These are phyloP conservation scores for Blastobotrys apis DNA, from an alignment of 1,139 yeast species.

Conservation along the genomic window DNA sequence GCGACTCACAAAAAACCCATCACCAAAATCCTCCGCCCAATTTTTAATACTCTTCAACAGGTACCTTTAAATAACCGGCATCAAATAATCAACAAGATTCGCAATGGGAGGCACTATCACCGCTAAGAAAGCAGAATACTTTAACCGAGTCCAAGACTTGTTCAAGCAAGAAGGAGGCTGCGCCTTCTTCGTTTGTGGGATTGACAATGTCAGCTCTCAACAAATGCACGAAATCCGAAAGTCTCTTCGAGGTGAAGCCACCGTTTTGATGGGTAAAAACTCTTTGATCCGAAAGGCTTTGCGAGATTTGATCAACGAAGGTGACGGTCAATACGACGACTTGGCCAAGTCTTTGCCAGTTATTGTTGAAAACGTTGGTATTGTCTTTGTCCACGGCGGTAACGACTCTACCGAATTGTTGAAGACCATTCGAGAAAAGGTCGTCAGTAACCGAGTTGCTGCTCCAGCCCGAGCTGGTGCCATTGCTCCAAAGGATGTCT, in stretches of 20 bases:
- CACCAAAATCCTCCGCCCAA: not conserved
- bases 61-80: conserved; percentile 95
- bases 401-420: conserved; percentile 76
- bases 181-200: conserved; percentile 90
- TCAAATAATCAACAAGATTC: conserved; percentile 63
- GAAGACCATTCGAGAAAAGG: conserved; percentile 82
- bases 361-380: conserved; percentile 98
- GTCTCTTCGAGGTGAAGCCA: conserved; percentile 91
- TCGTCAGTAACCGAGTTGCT: conserved; percentile 91
- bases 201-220: conserved; percentile 99
- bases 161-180: conserved; percentile 91
- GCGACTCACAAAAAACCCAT: not conserved
- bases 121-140: conserved; percentile 95
- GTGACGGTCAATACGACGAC: conserved; percentile 77
- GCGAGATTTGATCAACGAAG: conserved; percentile 87
- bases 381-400: conserved; percentile 97
- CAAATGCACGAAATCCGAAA: conserved; percentile 99
- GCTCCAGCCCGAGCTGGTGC: conserved; percentile 99
- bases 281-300: conserved; percentile 99
- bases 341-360: conserved; percentile 91
- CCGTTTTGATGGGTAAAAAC: conserved; percentile 99
- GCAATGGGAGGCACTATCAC: conserved; percentile 98
- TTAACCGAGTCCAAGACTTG: conserved; percentile 89
- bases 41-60: conserved; percentile 3
- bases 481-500: conserved; percentile 95